Percentiles rank a stretch among this genome's conserved stretches.
Evolutionary conservation across 805 yeast species (phyloP).

Genomic region (Priceomyces fermenticarens): DNA sequence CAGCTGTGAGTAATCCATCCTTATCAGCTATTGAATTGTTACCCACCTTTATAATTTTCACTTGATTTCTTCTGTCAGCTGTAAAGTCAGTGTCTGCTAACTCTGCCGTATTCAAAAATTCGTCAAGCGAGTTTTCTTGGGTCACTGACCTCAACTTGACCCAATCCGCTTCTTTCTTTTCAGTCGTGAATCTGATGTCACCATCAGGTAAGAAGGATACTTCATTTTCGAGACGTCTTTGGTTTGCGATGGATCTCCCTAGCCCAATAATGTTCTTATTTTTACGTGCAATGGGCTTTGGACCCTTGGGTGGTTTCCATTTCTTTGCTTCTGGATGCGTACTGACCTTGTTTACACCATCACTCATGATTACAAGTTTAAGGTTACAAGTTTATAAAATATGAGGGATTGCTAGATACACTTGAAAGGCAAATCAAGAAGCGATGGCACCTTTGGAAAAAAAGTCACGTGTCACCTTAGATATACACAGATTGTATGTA

Average conservation of each 20-base stretch:
- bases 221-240: slow-evolving; percentile 64
- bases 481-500: neutral
- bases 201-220: slow-evolving; percentile 79
- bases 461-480: slow-evolving; percentile 1
- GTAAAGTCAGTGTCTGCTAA: slow-evolving; percentile 95
- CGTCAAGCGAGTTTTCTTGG: slow-evolving; percentile 91
- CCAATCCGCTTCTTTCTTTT: slow-evolving; percentile 82
- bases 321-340: slow-evolving; percentile 55
- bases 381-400: neutral
- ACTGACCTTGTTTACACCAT: slow-evolving; percentile 33
- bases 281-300: slow-evolving; percentile 82
- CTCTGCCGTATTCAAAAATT: slow-evolving; percentile 91
- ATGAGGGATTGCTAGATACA: too few relatives aligned
- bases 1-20: slow-evolving; percentile 55
- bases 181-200: slow-evolving; percentile 84
- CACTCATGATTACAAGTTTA: slow-evolving; percentile 13
- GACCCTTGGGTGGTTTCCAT: slow-evolving; percentile 90
- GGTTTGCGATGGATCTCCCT: slow-evolving; percentile 79
- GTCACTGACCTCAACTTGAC: slow-evolving; percentile 90
- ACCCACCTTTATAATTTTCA: slow-evolving; percentile 78
- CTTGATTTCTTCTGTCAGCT: slow-evolving; percentile 81
- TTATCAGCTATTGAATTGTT: slow-evolving; percentile 40
- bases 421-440: neutral
- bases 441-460: neutral
- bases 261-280: slow-evolving; percentile 81